phyloP scores from a whole-genome alignment of 2,329 filamentous ascomycete species.

The Beauveria sp. region DNA sequence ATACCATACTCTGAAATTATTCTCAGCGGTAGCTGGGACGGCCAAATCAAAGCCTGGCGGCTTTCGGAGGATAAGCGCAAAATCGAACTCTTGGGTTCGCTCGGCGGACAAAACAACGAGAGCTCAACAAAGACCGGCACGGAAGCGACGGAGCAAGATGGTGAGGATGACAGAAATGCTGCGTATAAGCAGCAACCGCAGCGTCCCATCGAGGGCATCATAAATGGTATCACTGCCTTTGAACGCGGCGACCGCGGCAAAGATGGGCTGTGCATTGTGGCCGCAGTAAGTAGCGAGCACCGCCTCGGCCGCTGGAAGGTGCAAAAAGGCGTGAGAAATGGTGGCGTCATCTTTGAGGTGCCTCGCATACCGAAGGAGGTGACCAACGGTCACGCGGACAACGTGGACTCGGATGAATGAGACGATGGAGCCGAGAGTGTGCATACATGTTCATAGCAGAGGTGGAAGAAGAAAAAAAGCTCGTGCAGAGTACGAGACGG shows the following conservation, averaged over 20 bases:
- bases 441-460: not conserved
- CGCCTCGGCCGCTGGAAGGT: conserved; percentile 77
- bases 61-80: conserved; percentile 75
- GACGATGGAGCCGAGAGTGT: conserved; percentile 11
- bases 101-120: conserved; percentile 37
- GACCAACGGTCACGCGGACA: conserved; percentile 15
- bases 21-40: conserved; percentile 87
- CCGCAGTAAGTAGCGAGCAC: conserved; percentile 81
- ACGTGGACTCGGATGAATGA: conserved; percentile 26
- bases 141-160: conserved; percentile 12
- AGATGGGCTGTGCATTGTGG: conserved; percentile 74
- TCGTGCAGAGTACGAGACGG: no score
- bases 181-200: conserved; percentile 15
- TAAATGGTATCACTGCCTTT: conserved; percentile 84
- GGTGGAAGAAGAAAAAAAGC: not conserved
- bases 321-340: conserved; percentile 60
- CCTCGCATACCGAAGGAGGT: conserved; percentile 34
- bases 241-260: conserved; percentile 73
- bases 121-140: not conserved
- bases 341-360: conserved; percentile 82
- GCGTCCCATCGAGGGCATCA: conserved; percentile 56
- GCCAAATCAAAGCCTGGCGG: conserved; percentile 76
- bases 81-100: conserved; percentile 63
- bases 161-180: conserved; percentile 23
- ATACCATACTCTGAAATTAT: conserved; percentile 88